A percentile compares a stretch with the other conserved stretches of the same genome.
These are phyloP conservation scores for Penicillium digitatum DNA, from an alignment of 2,329 filamentous ascomycete genomes.

Conservation along the genomic window DNA sequence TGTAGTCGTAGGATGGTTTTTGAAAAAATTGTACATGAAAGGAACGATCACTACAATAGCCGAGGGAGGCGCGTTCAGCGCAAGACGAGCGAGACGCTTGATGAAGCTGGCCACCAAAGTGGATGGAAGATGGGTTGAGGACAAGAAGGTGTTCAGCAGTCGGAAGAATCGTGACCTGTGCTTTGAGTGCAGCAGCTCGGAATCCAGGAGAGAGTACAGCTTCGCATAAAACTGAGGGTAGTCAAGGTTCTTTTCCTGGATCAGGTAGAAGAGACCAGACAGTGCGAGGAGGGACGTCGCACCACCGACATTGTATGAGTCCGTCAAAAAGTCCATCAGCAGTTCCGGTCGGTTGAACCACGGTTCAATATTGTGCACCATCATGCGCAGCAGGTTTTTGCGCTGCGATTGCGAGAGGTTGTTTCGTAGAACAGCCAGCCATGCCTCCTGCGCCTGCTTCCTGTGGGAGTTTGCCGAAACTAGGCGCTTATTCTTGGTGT, in stretches of 20 bases:
- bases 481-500: constrained; percentile 66
- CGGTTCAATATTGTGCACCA: constrained; percentile 74
- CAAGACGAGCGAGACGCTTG: constrained; percentile 80
- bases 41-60: constrained; percentile 86
- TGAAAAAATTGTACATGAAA: constrained; percentile 93
- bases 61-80: constrained; percentile 82
- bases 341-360: constrained; percentile 87
- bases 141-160: constrained; percentile 82
- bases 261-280: constrained; percentile 91
- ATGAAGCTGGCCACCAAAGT: constrained; percentile 91
- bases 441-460: constrained; percentile 77
- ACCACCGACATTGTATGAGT: constrained; percentile 83
- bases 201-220: constrained; percentile 86
- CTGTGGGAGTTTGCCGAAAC: constrained; percentile 67
- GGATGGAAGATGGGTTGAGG: constrained; percentile 86
- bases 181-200: constrained; percentile 83
- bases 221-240: constrained; percentile 93
- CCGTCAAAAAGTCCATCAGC: constrained; percentile 94
- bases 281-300: constrained; percentile 82
- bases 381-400: constrained; percentile 70
- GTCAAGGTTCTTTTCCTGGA: constrained; percentile 88
- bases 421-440: constrained; percentile 69
- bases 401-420: constrained; percentile 67
- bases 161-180: constrained; percentile 92
- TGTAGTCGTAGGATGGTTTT: constrained; percentile 81